Evolutionary conservation across 2,329 filamentous ascomycete species (phyloP).

Genomic region (Neofusicoccum ribis): DNA sequence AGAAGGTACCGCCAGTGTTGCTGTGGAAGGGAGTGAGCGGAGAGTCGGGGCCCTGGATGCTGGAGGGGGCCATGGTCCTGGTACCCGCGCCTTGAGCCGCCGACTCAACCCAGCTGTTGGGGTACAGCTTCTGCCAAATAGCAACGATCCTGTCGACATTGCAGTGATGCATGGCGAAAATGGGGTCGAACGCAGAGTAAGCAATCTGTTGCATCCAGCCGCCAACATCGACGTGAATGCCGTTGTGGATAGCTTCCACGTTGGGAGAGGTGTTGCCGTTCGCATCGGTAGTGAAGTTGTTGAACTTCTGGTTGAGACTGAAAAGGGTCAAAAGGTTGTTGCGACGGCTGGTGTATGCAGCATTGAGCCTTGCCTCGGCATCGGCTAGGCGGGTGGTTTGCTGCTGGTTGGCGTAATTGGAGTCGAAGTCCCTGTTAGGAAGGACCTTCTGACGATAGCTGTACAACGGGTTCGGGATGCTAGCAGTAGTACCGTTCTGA

Average conservation of each 20-base stretch:
- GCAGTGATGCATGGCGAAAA: conserved; percentile 45
- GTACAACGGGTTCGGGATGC: conserved; percentile 40
- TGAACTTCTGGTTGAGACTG: conserved; percentile 20
- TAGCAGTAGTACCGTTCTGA: conserved; percentile 27
- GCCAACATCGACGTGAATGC: conserved; percentile 25
- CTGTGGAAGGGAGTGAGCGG: conserved; percentile 33
- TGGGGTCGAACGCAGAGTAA: conserved; percentile 76
- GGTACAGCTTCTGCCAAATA: conserved; percentile 75
- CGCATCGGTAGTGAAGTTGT: conserved; percentile 23
- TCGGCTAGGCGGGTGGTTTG: conserved; percentile 48
- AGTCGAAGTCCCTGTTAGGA: neutral
- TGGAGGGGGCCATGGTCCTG: conserved; percentile 43
- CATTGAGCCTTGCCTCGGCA: conserved; percentile 18
- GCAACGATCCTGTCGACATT: conserved; percentile 57
- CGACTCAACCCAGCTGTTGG: conserved; percentile 65
- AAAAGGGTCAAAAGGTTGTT: conserved; percentile 23
- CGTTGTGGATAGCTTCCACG: conserved; percentile 29
- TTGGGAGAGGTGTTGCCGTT: conserved; percentile 12
- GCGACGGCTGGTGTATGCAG: conserved; percentile 21
- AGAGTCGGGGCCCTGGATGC: conserved; percentile 55
- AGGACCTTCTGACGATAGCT: conserved; percentile 35
- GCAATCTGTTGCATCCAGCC: conserved; percentile 62
- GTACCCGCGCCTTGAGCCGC: conserved; percentile 31
- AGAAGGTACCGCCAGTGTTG: conserved; percentile 28
- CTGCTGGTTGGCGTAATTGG: conserved; percentile 34